Conservation (phyloP, 352 stramenopile genomes). For the Phytopythium cucurbitacearum region DNA sequence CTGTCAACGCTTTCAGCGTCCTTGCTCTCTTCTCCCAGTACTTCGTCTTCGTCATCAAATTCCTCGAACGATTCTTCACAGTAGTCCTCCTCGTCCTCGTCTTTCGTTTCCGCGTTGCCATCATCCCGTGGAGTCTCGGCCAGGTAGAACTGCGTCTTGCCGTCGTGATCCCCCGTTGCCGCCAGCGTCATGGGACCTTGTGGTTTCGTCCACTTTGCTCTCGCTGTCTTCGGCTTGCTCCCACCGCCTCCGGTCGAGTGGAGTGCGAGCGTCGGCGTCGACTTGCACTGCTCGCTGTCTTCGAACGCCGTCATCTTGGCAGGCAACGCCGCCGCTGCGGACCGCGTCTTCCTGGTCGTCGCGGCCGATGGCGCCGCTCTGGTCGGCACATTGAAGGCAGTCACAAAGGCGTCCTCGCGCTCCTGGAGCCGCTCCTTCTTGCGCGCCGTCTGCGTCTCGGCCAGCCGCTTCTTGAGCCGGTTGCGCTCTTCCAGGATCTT, state of each 20-base stretch:
- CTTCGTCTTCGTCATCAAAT: conserved; percentile 46
- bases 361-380: conserved; percentile 4
- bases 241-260: conserved; percentile 8
- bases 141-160: conserved; percentile 25
- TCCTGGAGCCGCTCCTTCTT: conserved; percentile 50
- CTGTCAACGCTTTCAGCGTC: not conserved
- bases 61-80: conserved; percentile 84
- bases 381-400: conserved; percentile 67
- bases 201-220: conserved; percentile 58
- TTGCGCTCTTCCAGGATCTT: conserved; percentile 84
- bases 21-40: not conserved
- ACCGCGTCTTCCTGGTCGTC: conserved; percentile 37
- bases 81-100: conserved; percentile 52
- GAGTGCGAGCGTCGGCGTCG: conserved; percentile 42
- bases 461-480: conserved; percentile 74
- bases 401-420: conserved; percentile 73
- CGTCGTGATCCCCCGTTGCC: conserved; percentile 28
- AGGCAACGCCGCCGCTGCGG: conserved; percentile 35
- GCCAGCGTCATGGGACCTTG: conserved; percentile 36
- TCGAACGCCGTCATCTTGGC: conserved; percentile 15
- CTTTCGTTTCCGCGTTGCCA: conserved; percentile 8
- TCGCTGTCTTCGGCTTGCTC: conserved; percentile 5
- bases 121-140: conserved; percentile 9
- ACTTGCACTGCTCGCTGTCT: conserved; percentile 25
- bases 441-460: conserved; percentile 45